Base-by-base conservation (phyloP, 768 basidiomycete genomes). In the Calvatia gigantea region DNA sequence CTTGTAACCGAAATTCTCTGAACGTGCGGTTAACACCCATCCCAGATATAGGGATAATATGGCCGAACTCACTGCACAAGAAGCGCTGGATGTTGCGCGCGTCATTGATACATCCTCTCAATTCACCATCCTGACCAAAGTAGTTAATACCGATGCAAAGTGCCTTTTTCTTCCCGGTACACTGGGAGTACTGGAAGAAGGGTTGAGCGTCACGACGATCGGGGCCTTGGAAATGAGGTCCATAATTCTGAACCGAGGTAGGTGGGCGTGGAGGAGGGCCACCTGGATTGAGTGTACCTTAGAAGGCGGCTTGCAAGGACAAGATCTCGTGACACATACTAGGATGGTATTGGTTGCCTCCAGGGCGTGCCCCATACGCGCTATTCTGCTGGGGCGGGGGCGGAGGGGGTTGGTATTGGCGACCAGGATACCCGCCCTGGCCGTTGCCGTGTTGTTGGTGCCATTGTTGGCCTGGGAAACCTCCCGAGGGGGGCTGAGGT, bases 131-230 rank as follows among this genome's bases (percentile, higher is more conserved):
- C 61, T 85, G 83, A 1, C 89, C 87, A 19, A 77, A 66, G 66
- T 98, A 98, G 69, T 93, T 93, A 62, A 97, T 91, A 0, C 95
- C 95, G 69, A 94, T 91, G 56, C 87, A 88, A 9, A 98, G 76
- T 0, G 94, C 96, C 70, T 94, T 98, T 70, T 86, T 87, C 70
- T 77, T 85, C 28, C 94, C 91, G 17, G 73, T 91, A 65, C 95
- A 97, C 62, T 92, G 91, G 2, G 92, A 94, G 64, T 92, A 94
- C 62, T 90, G 86, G 75, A 92, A 94, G 69, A 70, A 89, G 2
- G 82, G 79, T 60, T 88, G 83, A 33, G 75, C 73, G 48, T 70
- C 68, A 31, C 74, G 73, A 39, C 78, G 73, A 17, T 78, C 71
- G 2, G 71, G 55, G 19, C 69, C 75, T 57, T 83, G 74, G 45